Evolutionary conservation across 2,329 filamentous ascomycete species (phyloP), one percentile per base, ranked within the genome.

Genomic region (Alternaria metachromatica): DNA sequence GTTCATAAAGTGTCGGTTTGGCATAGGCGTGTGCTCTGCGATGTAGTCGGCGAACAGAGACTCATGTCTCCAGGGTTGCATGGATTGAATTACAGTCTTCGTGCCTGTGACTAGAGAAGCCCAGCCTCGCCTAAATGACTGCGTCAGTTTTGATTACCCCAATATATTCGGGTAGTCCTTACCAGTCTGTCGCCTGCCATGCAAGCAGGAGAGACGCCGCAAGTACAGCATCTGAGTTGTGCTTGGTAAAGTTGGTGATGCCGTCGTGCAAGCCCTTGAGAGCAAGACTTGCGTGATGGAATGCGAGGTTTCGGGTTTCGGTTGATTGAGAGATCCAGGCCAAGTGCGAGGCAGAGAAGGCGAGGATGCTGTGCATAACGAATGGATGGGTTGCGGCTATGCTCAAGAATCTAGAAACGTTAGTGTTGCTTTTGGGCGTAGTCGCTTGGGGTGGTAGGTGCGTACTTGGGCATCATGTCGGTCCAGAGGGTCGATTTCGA

Each of bases 181-280:
- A 96, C 95, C 94, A 98, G 83, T 98, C 95, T 64, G 91, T 96
- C 60, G 93, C 92, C 83, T 98, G 95, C 94, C 96, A 98, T 41
- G 94, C 96, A 54, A 99, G 87, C 51, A 98, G 87, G 48, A 97
- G 89, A 25, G 95, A 97, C 30, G 94, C 93, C 25, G 94, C 95
- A 58, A 99, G 87, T 66, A 97, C 90, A 46, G 94, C 94, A 81
- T 99, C 95, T 2, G 93, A 95, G 65, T 94, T 97, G 56, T 91
- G 89, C 72, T 89, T 89, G 3, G 92, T 96, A 81, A 98, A 97
- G 20, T 87, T 87, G 48, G 90, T 89, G 71, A 98, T 94, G 26
- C 94, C 93, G 75, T 94, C 91, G 75, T 97, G 93, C 51, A 98
- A 84, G 4, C 95, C 95, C 73, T 92, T 94, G 63, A 97, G 84